phyloP scores from a whole-genome alignment of 306 rosid genomes.

The Malus asiatica region DNA sequence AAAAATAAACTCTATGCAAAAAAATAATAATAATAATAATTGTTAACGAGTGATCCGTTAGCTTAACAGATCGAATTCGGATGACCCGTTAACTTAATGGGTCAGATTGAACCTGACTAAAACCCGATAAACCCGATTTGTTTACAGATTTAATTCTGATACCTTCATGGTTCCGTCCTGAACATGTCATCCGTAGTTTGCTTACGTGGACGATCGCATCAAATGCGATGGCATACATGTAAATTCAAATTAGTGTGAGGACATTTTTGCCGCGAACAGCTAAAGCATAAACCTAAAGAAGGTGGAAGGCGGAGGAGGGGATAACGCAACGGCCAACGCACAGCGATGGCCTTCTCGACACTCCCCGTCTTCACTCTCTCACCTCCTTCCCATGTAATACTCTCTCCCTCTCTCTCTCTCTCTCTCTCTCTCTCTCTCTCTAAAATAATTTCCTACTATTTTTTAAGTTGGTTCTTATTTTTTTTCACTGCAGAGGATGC shows the following conservation, averaged over 20 bases:
- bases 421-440: constrained; percentile 12
- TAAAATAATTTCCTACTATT: not conserved
- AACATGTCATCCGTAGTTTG: not conserved
- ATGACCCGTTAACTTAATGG: too few species aligned
- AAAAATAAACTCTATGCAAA: too few species aligned
- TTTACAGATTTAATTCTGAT: too few species aligned
- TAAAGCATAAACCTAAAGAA: not conserved
- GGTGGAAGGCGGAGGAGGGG: not conserved
- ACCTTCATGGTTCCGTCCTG: too few species aligned
- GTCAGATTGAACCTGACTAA: too few species aligned
- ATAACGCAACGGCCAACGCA: not conserved
- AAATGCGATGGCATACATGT: not conserved
- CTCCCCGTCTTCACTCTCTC: constrained; percentile 25
- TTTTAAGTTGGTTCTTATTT: not conserved
- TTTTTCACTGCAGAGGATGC: constrained; percentile 45
- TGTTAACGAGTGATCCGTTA: too few species aligned
- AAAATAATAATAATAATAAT: too few species aligned
- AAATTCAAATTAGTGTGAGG: not conserved
- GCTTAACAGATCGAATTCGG: too few species aligned
- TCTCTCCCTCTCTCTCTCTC: constrained; percentile 7
- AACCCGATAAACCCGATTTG: too few species aligned
- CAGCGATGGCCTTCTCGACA: constrained; percentile 43
- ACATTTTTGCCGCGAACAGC: not conserved
- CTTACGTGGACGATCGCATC: not conserved
- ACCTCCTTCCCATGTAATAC: constrained; percentile 25